Evolutionary conservation across 148 eudicot genomes (phyloP).

Genomic region (Cornus controversa): DNA sequence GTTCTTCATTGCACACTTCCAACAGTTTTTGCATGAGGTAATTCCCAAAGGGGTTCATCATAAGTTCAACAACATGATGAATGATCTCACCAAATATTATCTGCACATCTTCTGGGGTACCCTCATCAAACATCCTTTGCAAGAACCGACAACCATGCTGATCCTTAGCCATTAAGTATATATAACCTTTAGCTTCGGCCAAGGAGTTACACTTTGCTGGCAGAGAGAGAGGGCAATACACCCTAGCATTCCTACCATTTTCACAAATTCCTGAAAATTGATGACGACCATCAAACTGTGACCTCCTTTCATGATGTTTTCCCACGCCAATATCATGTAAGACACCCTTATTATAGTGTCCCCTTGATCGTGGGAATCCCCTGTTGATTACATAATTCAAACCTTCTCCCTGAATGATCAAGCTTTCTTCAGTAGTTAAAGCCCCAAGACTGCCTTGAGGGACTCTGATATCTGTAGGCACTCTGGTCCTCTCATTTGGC

Average conservation of each 20-base stretch:
- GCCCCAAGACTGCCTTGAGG: constrained; percentile 22
- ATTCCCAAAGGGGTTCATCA: constrained; percentile 54
- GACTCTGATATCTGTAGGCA: constrained; percentile 15
- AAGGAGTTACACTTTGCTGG: constrained; percentile 30
- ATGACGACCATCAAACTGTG: background rate
- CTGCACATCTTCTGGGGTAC: constrained; percentile 35
- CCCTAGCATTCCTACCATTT: constrained; percentile 14
- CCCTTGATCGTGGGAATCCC: constrained; percentile 16
- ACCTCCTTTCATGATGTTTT: constrained; percentile 19
- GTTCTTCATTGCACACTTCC: constrained; percentile 53
- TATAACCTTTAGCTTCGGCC: constrained; percentile 30
- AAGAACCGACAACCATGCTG: constrained; percentile 48
- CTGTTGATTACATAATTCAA: constrained; percentile 18
- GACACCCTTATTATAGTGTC: constrained; percentile 6
- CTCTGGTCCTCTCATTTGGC: constrained; percentile 21
- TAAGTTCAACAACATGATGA: constrained; percentile 41
- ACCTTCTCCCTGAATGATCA: constrained; percentile 34
- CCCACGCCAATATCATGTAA: constrained; percentile 12
- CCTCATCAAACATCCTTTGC: constrained; percentile 42
- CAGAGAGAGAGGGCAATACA: constrained; percentile 3
- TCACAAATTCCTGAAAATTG: constrained; percentile 13
- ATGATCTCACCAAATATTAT: constrained; percentile 42
- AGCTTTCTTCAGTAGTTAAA: constrained; percentile 26
- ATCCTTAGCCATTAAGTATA: constrained; percentile 42
- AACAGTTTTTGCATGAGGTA: constrained; percentile 59